Conservation (phyloP, 805 yeast species). For the Candida schatavii region DNA sequence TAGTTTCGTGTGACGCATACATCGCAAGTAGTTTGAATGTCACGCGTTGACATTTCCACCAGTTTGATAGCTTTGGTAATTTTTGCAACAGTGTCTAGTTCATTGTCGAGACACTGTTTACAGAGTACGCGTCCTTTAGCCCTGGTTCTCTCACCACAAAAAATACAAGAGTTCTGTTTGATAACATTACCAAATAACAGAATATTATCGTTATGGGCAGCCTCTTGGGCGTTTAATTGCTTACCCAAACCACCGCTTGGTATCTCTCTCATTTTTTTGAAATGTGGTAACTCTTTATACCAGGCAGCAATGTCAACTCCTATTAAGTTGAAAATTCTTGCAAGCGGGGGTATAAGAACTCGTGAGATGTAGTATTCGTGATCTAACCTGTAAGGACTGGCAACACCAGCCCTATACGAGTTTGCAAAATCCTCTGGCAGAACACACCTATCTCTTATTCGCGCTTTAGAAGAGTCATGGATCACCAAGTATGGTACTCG, state of each 20-base stretch:
- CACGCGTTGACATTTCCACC: constrained; percentile 15
- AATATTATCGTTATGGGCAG: background rate
- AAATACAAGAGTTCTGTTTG: constrained; percentile 19
- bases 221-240: background rate
- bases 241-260: background rate
- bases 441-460: constrained; percentile 73
- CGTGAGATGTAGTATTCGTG: constrained; percentile 81
- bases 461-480: constrained; percentile 49
- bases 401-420: constrained; percentile 25
- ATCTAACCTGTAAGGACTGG: constrained; percentile 51
- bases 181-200: constrained; percentile 11
- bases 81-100: constrained; percentile 31
- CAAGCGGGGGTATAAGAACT: constrained; percentile 86
- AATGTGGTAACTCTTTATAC: constrained; percentile 66
- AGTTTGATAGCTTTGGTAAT: constrained; percentile 23
- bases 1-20: background rate
- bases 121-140: constrained; percentile 13
- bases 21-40: background rate
- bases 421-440: constrained; percentile 73
- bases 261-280: constrained; percentile 2
- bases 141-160: constrained; percentile 17
- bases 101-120: constrained; percentile 22
- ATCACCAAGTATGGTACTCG: constrained; percentile 84
- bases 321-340: constrained; percentile 72
- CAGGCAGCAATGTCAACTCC: constrained; percentile 80